Evolutionary conservation across 768 basidiomycete genomes (phyloP).

Genomic region (Russula emetica): DNA sequence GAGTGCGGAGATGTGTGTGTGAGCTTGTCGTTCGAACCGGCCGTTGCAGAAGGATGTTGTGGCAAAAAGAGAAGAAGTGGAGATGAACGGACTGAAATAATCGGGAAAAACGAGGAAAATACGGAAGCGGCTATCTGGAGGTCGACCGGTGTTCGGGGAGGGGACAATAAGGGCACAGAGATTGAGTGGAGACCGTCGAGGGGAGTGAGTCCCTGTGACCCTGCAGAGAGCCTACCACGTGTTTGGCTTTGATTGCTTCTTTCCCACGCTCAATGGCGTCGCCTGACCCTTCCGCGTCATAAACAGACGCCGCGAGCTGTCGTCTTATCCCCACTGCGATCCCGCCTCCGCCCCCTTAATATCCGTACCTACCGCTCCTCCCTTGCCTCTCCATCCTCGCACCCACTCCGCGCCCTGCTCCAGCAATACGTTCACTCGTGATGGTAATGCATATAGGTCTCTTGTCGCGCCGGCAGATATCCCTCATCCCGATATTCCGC

Average conservation of each 20-base stretch:
- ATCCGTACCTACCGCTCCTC: constrained; percentile 4
- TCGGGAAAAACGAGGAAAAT: constrained; percentile 8
- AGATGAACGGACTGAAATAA: constrained; percentile 4
- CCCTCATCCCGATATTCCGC: background rate
- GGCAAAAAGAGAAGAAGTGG: background rate
- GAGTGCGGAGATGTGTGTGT: constrained; percentile 19
- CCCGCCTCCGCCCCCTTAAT: constrained; percentile 17
- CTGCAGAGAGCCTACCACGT: constrained; percentile 22
- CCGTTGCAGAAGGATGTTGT: constrained; percentile 8
- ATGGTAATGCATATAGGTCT: background rate
- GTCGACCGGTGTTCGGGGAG: constrained; percentile 12
- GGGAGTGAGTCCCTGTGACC: constrained; percentile 21
- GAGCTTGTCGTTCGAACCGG: constrained; percentile 12
- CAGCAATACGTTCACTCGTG: background rate
- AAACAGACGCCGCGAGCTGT: constrained; percentile 6
- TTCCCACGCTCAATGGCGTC: constrained; percentile 20
- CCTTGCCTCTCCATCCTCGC: background rate
- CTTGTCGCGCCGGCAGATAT: background rate
- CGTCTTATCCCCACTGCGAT: constrained; percentile 16
- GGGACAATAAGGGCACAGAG: constrained; percentile 18
- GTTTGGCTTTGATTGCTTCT: constrained; percentile 28
- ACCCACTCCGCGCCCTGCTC: no score
- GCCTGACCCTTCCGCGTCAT: constrained; percentile 20
- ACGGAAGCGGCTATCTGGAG: constrained; percentile 16
- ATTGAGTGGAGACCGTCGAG: constrained; percentile 23